These are phyloP conservation scores for Pichia sp. DNA, from an alignment of 1,139 yeast species.

Conservation along the genomic window DNA sequence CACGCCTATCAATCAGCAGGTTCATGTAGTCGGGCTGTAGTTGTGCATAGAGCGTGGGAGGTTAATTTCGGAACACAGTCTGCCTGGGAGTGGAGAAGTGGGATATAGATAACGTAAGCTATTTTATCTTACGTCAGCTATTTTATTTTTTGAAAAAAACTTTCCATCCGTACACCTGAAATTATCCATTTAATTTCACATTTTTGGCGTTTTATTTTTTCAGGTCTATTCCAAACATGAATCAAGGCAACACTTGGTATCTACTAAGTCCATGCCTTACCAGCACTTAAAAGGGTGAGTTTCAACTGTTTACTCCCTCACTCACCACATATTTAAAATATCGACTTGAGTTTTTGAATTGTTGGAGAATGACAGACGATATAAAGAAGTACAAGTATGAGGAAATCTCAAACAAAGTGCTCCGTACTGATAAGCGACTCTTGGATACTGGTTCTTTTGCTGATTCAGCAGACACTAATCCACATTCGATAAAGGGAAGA, in stretches of 20 bases:
- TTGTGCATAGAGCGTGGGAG: not conserved
- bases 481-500: slow-evolving; percentile 67
- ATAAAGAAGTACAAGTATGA: slow-evolving; percentile 44
- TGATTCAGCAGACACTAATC: slow-evolving; percentile 52
- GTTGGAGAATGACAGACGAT: slow-evolving; percentile 24
- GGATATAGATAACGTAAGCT: slow-evolving; percentile 1
- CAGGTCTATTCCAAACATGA: not conserved
- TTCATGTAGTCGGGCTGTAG: slow-evolving; percentile 4
- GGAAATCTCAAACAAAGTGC: slow-evolving; percentile 75
- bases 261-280: no score
- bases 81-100: not conserved
- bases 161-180: not conserved
- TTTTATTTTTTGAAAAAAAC: no score
- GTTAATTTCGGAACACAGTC: slow-evolving; percentile 5
- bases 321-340: no score
- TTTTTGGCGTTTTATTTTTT: not conserved
- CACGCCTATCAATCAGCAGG: not conserved
- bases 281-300: no score
- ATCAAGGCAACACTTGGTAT: not conserved
- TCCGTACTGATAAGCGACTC: slow-evolving; percentile 52
- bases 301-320: no score
- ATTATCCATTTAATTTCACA: not conserved
- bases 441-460: slow-evolving; percentile 37
- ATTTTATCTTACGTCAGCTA: not conserved
- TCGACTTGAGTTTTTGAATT: not conserved